Base-by-base conservation (phyloP, 441 rosid genomes). In the Raphanus hybrid region DNA sequence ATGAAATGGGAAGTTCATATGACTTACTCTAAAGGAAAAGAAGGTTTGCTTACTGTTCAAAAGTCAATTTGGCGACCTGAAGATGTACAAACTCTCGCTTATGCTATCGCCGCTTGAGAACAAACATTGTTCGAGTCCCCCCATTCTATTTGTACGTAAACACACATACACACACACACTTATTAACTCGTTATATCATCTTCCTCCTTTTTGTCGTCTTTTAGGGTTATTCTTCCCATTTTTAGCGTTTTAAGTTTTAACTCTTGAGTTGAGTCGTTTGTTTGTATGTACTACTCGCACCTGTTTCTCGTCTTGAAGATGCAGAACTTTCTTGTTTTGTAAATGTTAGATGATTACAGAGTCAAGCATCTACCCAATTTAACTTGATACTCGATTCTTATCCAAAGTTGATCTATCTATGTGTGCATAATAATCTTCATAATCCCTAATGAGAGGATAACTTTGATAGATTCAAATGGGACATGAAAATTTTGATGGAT, bases 271-370 rank as follows among this genome's bases (percentile, higher is more conserved):
- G 75, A 63, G 76, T 77, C 76, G 48, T 71, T 65, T 65, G 48
- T 71, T 65, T 65, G 72, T 77, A 66, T 77, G 80, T 71, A 71
- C 20, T 32, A 77, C 26, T 58, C 34, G 34, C 43, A 64, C 67
- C 34, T 41, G 15, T 11, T 32, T 16, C 11, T 71, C 62, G 60
- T 35, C 55, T 65, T 71, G 57, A 58, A 59, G 72, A 39, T 64
- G 39, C 71, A 64, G 60, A 76, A 70, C 48, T 37, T 54, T 62
- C 34, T 52, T 7, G 79, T 16, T 16, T 4, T 39, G 70, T 64
- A 27, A 39, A 70, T 70, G 41, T 41, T 64, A 77, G 80, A 29
- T 29, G 80, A 29, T 29, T 29, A 29, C 34, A 29, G 34, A 29
- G 34, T 29, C 34, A 29, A 29, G 34, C 34, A 29, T 29, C 34